phyloP scores from a whole-genome alignment of 2,329 filamentous ascomycete species.

The Basipetospora chlamydospora region DNA sequence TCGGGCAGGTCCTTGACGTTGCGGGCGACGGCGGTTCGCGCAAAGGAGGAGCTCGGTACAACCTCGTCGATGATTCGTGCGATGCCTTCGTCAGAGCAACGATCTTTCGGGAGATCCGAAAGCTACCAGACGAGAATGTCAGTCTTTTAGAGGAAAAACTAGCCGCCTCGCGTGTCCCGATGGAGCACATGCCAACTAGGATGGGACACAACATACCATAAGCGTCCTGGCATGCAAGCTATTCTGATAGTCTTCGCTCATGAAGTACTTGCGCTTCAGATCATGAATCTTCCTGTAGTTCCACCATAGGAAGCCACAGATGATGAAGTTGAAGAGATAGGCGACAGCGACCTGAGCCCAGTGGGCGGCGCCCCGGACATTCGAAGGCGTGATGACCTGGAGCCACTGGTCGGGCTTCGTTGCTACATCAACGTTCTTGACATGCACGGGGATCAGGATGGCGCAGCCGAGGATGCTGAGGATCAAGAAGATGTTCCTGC shows the following conservation, averaged over 20 bases:
- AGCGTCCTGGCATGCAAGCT: conserved; percentile 66
- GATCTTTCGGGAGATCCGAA: conserved; percentile 68
- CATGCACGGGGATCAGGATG: conserved; percentile 71
- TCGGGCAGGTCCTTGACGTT: conserved; percentile 85
- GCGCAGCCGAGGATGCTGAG: conserved; percentile 59
- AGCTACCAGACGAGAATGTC: conserved; percentile 32
- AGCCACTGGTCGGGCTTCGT: conserved; percentile 29
- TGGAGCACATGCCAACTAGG: too few relatives aligned
- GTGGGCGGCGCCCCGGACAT: conserved; percentile 34
- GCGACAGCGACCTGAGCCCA: conserved; percentile 47
- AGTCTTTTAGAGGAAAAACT: too few relatives aligned
- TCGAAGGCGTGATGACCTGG: conserved; percentile 43
- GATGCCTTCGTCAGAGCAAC: conserved; percentile 74
- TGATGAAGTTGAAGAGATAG: conserved; percentile 56
- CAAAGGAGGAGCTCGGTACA: conserved; percentile 63
- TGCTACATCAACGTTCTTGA: conserved; percentile 27
- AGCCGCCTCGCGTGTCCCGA: too few relatives aligned
- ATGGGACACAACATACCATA: conserved; percentile 32
- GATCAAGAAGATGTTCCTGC: conserved; percentile 71
- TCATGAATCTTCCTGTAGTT: conserved; percentile 66
- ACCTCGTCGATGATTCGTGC: conserved; percentile 68
- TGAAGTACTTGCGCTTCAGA: conserved; percentile 66
- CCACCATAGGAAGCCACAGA: conserved; percentile 74
- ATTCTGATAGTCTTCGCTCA: conserved; percentile 74
- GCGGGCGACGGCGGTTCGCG: conserved; percentile 68